Percentiles rank a stretch among this genome's conserved stretches.
Conservation (phyloP, 2,329 filamentous ascomycete species). For the Macroventuria anomochaeta region DNA sequence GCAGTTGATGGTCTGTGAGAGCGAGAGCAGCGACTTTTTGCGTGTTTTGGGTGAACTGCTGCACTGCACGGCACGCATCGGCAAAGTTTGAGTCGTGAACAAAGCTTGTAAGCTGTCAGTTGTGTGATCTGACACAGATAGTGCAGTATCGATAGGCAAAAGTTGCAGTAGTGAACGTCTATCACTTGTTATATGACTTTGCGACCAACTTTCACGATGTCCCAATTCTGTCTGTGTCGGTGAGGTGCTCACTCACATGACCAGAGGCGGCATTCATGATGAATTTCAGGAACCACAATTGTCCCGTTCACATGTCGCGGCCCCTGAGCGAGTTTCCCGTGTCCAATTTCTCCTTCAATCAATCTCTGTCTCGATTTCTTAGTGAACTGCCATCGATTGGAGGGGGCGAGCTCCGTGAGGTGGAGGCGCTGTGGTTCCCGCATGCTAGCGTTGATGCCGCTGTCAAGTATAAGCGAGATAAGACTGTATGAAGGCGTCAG, state of each 20-base stretch:
- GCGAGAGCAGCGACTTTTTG: neutral
- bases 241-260: neutral
- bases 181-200: too few species aligned
- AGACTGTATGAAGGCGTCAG: constrained; percentile 14
- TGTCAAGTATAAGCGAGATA: constrained; percentile 18
- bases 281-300: constrained; percentile 2
- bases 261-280: neutral
- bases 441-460: constrained; percentile 5
- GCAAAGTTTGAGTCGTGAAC: constrained; percentile 7
- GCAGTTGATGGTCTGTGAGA: constrained; percentile 2
- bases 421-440: constrained; percentile 13
- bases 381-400: constrained; percentile 2
- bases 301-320: neutral
- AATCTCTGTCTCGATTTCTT: constrained; percentile 1
- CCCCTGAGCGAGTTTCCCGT: constrained; percentile 12
- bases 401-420: neutral
- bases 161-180: constrained; percentile 1
- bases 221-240: neutral
- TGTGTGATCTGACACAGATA: neutral
- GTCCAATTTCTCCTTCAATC: constrained; percentile 6
- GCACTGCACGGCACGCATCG: constrained; percentile 4
- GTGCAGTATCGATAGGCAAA: constrained; percentile 10
- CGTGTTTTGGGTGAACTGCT: constrained; percentile 9
- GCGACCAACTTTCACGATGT: constrained; percentile 6
- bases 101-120: constrained; percentile 11